Percentiles rank a stretch among this genome's conserved stretches.
These are phyloP conservation scores for Trapa bicornis DNA, from an alignment of 345 rosid species.

Conservation along the genomic window DNA sequence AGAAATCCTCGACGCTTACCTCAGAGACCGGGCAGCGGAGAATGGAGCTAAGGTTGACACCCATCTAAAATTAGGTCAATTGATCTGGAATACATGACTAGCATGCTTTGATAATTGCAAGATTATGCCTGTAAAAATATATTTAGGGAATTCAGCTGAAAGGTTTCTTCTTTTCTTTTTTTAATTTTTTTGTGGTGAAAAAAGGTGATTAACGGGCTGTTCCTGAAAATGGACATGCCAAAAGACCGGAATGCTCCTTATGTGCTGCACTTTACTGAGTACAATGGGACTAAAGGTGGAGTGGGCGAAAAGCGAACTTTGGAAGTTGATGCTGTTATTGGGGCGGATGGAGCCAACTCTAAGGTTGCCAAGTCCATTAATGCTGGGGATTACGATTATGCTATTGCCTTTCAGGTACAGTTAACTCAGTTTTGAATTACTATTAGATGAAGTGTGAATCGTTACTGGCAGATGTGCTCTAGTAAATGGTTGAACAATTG, in stretches of 20 bases:
- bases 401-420: constrained; percentile 85
- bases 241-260: constrained; percentile 35
- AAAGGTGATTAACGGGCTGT: constrained; percentile 63
- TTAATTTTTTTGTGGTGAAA: too few species aligned
- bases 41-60: constrained; percentile 37
- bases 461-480: neutral
- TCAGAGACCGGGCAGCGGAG: constrained; percentile 64
- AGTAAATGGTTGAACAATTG: neutral
- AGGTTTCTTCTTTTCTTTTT: neutral
- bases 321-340: constrained; percentile 81
- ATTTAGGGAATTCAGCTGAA: too few species aligned
- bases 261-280: constrained; percentile 72
- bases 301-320: constrained; percentile 58
- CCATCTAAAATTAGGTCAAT: neutral
- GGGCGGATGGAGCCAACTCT: constrained; percentile 26
- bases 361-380: constrained; percentile 78
- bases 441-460: neutral
- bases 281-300: constrained; percentile 51
- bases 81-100: too few species aligned
- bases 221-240: constrained; percentile 16
- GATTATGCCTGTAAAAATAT: neutral
- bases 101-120: neutral
- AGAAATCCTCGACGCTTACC: constrained; percentile 59
- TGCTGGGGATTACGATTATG: constrained; percentile 90
- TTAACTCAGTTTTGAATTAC: neutral